Percentiles rank a stretch among this genome's conserved stretches.
phyloP scores from a whole-genome alignment of 257 asterid species.

The Primulina huaijiensis region DNA sequence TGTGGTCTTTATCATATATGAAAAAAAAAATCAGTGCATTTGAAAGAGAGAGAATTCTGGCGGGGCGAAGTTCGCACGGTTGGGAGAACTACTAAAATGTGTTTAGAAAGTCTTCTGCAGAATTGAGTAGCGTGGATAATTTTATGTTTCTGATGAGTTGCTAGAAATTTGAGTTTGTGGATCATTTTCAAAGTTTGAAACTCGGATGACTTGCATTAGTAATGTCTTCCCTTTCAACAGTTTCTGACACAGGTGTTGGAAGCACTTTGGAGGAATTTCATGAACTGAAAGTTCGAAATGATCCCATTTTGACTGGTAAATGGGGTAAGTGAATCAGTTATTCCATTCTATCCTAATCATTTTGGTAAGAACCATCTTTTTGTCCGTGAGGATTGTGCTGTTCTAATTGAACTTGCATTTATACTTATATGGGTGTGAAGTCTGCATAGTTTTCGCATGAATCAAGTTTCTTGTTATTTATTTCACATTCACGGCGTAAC shows the following conservation, averaged over 20 bases:
- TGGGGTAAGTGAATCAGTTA: slow-evolving; percentile 59
- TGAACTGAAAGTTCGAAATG: slow-evolving; percentile 31
- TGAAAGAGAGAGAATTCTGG: not conserved
- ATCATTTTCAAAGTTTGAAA: slow-evolving; percentile 1
- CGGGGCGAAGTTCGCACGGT: no score
- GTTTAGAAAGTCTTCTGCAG: not conserved
- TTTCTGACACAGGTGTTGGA: slow-evolving; percentile 80
- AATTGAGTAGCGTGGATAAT: no score
- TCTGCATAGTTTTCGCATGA: not conserved
- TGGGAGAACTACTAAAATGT: not conserved
- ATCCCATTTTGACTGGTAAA: slow-evolving; percentile 35
- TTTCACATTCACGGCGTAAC: not conserved
- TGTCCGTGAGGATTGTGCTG: not conserved
- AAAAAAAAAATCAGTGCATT: not conserved
- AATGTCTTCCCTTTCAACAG: slow-evolving; percentile 40
- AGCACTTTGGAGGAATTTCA: slow-evolving; percentile 63
- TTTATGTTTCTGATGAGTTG: slow-evolving; percentile 11
- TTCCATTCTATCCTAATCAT: not conserved
- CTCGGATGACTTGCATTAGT: slow-evolving; percentile 8
- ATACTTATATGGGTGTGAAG: not conserved
- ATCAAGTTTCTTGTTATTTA: not conserved
- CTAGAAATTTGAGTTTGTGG: not conserved
- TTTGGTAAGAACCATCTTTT: slow-evolving; percentile 4
- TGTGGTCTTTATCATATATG: not conserved
- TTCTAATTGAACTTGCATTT: not conserved